These are phyloP conservation scores for Mortierella alpina DNA, from an alignment of 192 early-diverging fungal genomes.

Conservation along the genomic window DNA sequence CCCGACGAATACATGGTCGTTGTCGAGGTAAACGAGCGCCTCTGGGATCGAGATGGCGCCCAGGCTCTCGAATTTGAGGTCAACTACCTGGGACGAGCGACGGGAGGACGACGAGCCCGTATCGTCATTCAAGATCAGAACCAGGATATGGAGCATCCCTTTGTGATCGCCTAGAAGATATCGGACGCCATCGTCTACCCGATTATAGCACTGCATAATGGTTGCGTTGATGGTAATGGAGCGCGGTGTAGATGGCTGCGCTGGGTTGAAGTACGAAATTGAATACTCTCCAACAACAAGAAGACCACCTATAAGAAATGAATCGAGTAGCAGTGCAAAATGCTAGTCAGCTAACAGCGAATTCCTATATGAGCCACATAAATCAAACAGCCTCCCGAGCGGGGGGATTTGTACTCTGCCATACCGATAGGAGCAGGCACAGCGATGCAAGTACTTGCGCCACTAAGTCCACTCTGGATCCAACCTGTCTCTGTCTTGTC, in stretches of 20 bases:
- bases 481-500: conserved; percentile 52
- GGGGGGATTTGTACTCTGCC: not conserved
- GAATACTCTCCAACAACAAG: conserved; percentile 67
- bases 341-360: not conserved
- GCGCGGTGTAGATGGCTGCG: conserved; percentile 9
- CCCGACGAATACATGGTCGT: conserved; percentile 82
- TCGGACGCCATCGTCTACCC: conserved; percentile 63
- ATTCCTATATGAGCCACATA: no score
- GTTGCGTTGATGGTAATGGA: conserved; percentile 59
- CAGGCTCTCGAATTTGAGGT: conserved; percentile 58
- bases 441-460: conserved; percentile 64
- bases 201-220: conserved; percentile 65
- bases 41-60: conserved; percentile 65
- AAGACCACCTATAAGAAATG: conserved; percentile 57
- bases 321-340: not conserved
- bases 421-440: conserved; percentile 63
- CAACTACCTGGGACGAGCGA: conserved; percentile 19
- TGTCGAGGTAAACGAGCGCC: conserved; percentile 74
- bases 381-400: no score
- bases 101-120: conserved; percentile 5
- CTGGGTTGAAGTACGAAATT: conserved; percentile 61
- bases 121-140: conserved; percentile 45
- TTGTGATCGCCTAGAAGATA: conserved; percentile 78
- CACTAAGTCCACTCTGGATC: conserved; percentile 58
- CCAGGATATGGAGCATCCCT: conserved; percentile 72